Base-by-base conservation (phyloP, 768 basidiomycete species). In the Cantharellus cinnabarinus region DNA sequence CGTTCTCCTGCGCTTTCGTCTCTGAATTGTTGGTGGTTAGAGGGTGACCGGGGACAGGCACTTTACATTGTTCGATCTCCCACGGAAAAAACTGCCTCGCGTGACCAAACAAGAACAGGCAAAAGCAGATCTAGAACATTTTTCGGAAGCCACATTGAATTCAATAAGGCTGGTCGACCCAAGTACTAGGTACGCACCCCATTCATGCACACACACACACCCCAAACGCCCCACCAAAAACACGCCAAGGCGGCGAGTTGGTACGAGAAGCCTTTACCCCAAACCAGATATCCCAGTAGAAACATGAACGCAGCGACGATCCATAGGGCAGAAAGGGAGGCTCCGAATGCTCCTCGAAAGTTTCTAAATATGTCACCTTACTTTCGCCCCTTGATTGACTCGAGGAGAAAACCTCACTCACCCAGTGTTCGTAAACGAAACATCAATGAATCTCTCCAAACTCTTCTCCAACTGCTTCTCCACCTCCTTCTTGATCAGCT, bases 351-450 rank as follows among this genome's bases (percentile, higher is more conserved):
- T 10, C 52, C 52, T 10, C 52, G 52, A 37, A 10, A 54, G 35
- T 54, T 54, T 29, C 44, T 48, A 48, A 48, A 48, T 29, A 48
- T 10, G 44, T 48, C 10, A 29, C 29, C 10, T 10, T 10, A 48
- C 10, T 10, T 10, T 29, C 44, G 29, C 44, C 10, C 10, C 44
- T 10, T 48, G 29, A 10, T 29, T 10, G 10, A 48, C 44, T 29
- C 10, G 44, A 29, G 29, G 29, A 10, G 44, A 48, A 29, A 48
- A 48, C 44, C 10, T 48, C 10, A 48, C 44, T 48, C 29, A 48
- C 52, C 52, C 52, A 10, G 52, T 54, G 52, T 54, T 54, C 35
- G 52, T 37, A 54, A 54, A 54, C 7, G 52, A 54, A 37, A 54
- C 52, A 10, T 54, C 52, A 37, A 54, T 37, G 35, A 54, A 54